These are phyloP conservation scores for Cetraspora pellucida DNA, from an alignment of 192 early-diverging fungal genomes.

Conservation along the genomic window DNA sequence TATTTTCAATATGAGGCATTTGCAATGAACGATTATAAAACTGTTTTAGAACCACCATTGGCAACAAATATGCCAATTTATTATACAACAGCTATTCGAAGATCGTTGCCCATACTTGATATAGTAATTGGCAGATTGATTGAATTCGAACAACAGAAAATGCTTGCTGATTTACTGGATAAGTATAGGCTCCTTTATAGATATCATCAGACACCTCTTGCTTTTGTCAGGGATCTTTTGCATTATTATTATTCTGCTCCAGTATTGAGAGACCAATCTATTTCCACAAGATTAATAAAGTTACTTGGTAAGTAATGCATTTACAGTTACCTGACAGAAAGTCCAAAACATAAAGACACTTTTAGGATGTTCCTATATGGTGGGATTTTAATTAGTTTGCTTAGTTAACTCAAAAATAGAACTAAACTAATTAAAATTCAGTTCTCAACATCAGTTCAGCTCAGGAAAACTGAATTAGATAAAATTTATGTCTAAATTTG, in stretches of 20 bases:
- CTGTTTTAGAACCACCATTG: slow-evolving; percentile 59
- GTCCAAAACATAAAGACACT: too few relatives aligned
- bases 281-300: slow-evolving; percentile 56
- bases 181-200: slow-evolving; percentile 64
- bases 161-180: slow-evolving; percentile 63
- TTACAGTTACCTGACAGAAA: too few relatives aligned
- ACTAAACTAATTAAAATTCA: too few relatives aligned
- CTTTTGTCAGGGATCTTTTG: slow-evolving; percentile 67
- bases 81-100: slow-evolving; percentile 70
- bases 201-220: slow-evolving; percentile 69
- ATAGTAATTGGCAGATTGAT: slow-evolving; percentile 67
- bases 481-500: too few relatives aligned
- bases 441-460: too few relatives aligned
- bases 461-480: too few relatives aligned
- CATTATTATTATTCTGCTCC: slow-evolving; percentile 69
- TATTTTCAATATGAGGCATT: slow-evolving; percentile 74
- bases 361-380: too few relatives aligned
- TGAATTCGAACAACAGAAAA: slow-evolving; percentile 61
- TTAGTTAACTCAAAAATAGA: too few relatives aligned
- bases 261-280: slow-evolving; percentile 57
- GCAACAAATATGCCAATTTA: slow-evolving; percentile 66
- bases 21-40: slow-evolving; percentile 47
- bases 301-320: slow-evolving; percentile 58
- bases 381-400: too few relatives aligned
- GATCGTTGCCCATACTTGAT: slow-evolving; percentile 68